phyloP scores from a whole-genome alignment of 345 rosid species.

The Clarkia xantiana region DNA sequence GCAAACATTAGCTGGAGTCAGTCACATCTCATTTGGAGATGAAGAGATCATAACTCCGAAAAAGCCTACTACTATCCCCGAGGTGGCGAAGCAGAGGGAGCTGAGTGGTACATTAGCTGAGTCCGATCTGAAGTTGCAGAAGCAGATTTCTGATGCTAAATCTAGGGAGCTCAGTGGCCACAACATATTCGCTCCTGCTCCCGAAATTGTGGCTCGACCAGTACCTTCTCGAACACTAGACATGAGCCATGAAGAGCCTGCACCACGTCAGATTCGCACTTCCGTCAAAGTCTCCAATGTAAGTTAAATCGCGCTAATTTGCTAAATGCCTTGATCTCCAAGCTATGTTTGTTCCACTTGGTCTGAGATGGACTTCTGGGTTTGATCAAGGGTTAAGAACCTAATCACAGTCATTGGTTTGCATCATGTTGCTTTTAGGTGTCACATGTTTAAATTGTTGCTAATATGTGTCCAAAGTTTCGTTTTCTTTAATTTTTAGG shows the following conservation, averaged over 20 bases:
- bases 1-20: slow-evolving; percentile 84
- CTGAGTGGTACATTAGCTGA: slow-evolving; percentile 71
- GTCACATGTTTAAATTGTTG: too few relatives aligned
- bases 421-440: too few relatives aligned
- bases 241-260: slow-evolving; percentile 41
- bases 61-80: slow-evolving; percentile 56
- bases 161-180: slow-evolving; percentile 83
- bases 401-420: too few relatives aligned
- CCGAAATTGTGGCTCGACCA: slow-evolving; percentile 76
- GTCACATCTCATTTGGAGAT: slow-evolving; percentile 85
- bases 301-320: slow-evolving; percentile 3
- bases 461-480: too few relatives aligned
- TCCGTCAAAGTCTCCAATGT: slow-evolving; percentile 19
- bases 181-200: slow-evolving; percentile 92
- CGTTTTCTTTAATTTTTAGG: too few relatives aligned
- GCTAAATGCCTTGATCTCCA: too few relatives aligned
- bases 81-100: slow-evolving; percentile 93
- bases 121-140: slow-evolving; percentile 32
- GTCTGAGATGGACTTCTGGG: too few relatives aligned
- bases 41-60: slow-evolving; percentile 62
- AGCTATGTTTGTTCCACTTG: not conserved
- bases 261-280: slow-evolving; percentile 20
- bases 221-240: slow-evolving; percentile 53
- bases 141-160: slow-evolving; percentile 83
- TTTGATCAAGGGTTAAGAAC: too few relatives aligned